Evolutionary conservation across 2,329 filamentous ascomycete species (phyloP), one percentile per base, ranked within the genome.

Genomic region (Fusarium mundagurra): DNA sequence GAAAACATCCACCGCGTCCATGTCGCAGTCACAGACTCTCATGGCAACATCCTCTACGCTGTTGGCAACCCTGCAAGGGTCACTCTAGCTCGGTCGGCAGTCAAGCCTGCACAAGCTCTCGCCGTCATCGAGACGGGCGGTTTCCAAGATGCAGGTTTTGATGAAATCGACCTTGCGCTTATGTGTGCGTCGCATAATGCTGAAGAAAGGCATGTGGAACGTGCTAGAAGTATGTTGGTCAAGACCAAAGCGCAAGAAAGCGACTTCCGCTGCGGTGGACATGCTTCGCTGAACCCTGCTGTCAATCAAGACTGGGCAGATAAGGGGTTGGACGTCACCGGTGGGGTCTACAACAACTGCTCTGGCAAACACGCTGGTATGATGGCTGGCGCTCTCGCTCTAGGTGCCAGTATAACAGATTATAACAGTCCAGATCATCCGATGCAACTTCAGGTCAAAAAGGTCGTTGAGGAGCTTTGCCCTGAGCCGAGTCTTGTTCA

Each of bases 151-250:
- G 44, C 44, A 47, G 24, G 44, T 3, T 47, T 47, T 7, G 24
- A 47, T 10, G 44, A 47, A 3, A 47, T 29, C 18, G 44, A 29
- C 24, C 44, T 47, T 29, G 44, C 44, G 18, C 24, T 47, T 8
- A 22, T 29, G 24, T 47, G 44, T 7, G 44, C 44, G 13, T 47
- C 44, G 12, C 44, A 47, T 3, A 47, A 29, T 16, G 44, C 24
- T 1, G 44, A 47, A 29, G 0, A 1, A 14, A 22, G 8, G 3
- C 24, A 47, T 5, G 24, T 47, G 6, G 24, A 22, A 22, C 44
- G 44, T 11, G 44, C 24, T 47, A 22, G 8, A 29, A 16, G 18
- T 8, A 47, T 47, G 24, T 22, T 47, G 18, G 4, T 10, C 8
- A 47, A 29, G 6, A 1, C 12, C 4, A 47, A 47, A 11, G 44